Base-by-base conservation (phyloP, 768 basidiomycete genomes). In the Tylopilus cervinicoccineus region DNA sequence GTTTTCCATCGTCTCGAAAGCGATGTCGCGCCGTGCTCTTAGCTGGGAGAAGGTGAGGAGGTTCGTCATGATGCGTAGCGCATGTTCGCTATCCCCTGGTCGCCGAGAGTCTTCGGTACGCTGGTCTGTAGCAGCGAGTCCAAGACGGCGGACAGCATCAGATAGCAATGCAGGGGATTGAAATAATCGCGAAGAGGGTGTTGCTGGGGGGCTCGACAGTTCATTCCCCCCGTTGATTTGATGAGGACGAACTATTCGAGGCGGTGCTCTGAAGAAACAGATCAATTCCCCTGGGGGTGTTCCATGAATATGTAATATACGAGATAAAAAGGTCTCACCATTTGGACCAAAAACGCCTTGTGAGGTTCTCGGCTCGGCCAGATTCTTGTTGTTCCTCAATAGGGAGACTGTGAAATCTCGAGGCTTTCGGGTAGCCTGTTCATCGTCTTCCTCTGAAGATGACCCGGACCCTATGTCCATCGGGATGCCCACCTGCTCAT, bases 271-370 rank as follows among this genome's bases (percentile, higher is more conserved):
- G 70, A 88, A 93, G 70, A 95, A 93, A 61, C 84, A 90, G 0
- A 94, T 79, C 1, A 95, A 71, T 70, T 93, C 84, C 41, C 91
- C 93, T 94, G 53, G 24, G 39, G 34, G n/a, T 37, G 14, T 27
- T 22, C 11, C 23, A 17, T 54, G 39, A 52, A 40, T 10, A 44
- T n/a, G 16, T 46, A n/a, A 38, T 45, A 48, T 14, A 36, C 16
- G 2, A 4, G 22, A 27, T 28, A 16, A 29, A 46, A 26, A 23
- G 7, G 4, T 61, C 73, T 38, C 50, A 91, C 93, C 93, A 61
- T 91, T 90, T 0, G 88, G 88, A 1, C 92, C 88, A 71, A 94
- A 95, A 0, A 84, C 78, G 2, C 89, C 93, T 59, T 93, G 92
- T 2, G 88, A 91, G 0, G 88, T 90, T 52, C 88, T 72, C 2